These are phyloP conservation scores for Plectosphaerella cucumerina DNA, from an alignment of 2,329 filamentous ascomycete species.

Conservation along the genomic window DNA sequence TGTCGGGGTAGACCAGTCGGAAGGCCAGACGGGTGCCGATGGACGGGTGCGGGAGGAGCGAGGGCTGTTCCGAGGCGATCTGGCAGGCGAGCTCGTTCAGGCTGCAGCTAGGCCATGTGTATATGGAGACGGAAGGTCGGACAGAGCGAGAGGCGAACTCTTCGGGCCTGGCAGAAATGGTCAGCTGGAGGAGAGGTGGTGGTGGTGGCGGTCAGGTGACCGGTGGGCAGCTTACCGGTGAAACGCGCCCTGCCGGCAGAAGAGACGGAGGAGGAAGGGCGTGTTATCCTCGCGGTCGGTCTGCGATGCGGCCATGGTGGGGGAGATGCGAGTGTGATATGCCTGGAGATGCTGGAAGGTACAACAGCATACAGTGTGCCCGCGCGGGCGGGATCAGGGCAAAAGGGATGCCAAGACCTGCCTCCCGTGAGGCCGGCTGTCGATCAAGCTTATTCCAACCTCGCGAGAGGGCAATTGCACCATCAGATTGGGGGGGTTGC, in stretches of 20 bases:
- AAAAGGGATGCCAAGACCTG: background rate
- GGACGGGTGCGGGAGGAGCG: slow-evolving; percentile 66
- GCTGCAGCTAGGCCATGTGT: slow-evolving; percentile 81
- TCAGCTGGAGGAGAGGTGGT: background rate
- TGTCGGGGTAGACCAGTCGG: slow-evolving; percentile 80
- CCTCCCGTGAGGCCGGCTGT: background rate
- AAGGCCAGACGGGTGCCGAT: slow-evolving; percentile 84
- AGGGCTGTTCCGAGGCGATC: slow-evolving; percentile 57
- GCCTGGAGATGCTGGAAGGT: slow-evolving; percentile 22
- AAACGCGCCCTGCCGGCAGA: slow-evolving; percentile 71
- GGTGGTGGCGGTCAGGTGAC: background rate
- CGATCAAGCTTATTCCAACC: background rate
- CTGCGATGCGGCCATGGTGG: background rate
- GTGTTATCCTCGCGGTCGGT: slow-evolving; percentile 64
- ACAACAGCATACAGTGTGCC: slow-evolving; percentile 1
- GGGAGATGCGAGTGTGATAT: slow-evolving; percentile 6
- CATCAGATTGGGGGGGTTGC: background rate
- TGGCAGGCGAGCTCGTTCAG: slow-evolving; percentile 77
- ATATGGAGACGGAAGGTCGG: slow-evolving; percentile 69
- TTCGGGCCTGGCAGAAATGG: slow-evolving; percentile 47
- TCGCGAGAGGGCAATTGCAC: background rate
- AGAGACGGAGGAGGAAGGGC: slow-evolving; percentile 82
- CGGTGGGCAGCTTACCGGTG: slow-evolving; percentile 50
- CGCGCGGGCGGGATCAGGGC: background rate
- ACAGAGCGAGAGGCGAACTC: slow-evolving; percentile 62